Base-by-base conservation (phyloP, 768 basidiomycete genomes). In the Kwoniella sp. region DNA sequence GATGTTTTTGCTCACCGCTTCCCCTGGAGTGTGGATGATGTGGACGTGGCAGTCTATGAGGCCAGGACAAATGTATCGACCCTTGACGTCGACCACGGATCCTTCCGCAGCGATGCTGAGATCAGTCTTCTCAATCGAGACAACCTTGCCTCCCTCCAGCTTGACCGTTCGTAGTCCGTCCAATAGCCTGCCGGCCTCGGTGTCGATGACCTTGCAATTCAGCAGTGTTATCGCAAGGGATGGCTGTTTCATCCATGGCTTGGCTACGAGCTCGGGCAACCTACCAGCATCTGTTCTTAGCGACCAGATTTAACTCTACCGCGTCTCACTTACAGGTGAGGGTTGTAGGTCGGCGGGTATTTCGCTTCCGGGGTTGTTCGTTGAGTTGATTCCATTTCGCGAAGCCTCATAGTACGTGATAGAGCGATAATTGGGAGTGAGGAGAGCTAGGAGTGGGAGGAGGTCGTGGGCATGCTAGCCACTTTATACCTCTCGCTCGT, bases 1-100 rank as follows among this genome's bases (percentile, higher is more conserved):
- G n/a, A n/a, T n/a, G n/a, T n/a, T n/a, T n/a, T n/a, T n/a, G 50
- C 58, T 60, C 24, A 65, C 64, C 62, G 72, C 70, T 13, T 77
- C 77, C 24, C 82, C 82, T 0, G 81, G 82, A 1, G 78, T 74
- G 1, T 80, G 81, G 0, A 79, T 80, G 46, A 82, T 77, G 60
- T 82, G 82, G 1, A 83, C 82, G 71, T 83, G 82, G 46, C 79
- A 79, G 70, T 83, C 82, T 44, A 82, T 81, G 7, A 82, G 70
- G 0, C 82, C 82, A 12, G 82, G 82, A 61, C 80, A 82, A 0
- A 82, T 27, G 52, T 71, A 81, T 22, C 69, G 68, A 0, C 80
- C 81, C 15, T 72, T 67, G 2, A 81, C 61, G 66, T 82, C 79
- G 17, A 40, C 29, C 6, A 49, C 56, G 25, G n/a, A n/a, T 26